phyloP scores from a whole-genome alignment of 495 filamentous ascomycete genomes.

The Amphirosellinia nigrospora region DNA sequence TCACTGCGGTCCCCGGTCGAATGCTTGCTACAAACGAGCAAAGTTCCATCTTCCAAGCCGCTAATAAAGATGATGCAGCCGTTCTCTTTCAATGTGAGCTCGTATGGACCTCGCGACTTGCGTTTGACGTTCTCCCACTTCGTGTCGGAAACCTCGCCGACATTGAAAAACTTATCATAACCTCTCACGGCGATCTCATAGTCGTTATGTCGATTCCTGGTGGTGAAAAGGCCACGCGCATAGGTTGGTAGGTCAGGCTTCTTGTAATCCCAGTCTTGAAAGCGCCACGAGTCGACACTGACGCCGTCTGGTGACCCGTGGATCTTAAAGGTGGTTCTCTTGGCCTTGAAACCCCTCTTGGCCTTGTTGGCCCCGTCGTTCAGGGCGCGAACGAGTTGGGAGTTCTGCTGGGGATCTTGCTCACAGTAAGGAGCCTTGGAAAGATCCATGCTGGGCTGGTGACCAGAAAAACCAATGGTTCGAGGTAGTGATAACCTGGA shows the following conservation, averaged over 20 bases:
- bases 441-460: conserved; percentile 30
- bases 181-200: conserved; percentile 84
- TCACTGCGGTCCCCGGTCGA: conserved; percentile 82
- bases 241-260: conserved; percentile 82
- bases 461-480: background rate
- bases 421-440: conserved; percentile 57
- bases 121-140: conserved; percentile 79
- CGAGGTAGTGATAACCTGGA: background rate
- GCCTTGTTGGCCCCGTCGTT: conserved; percentile 54
- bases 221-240: conserved; percentile 91
- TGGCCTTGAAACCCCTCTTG: conserved; percentile 65
- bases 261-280: conserved; percentile 96
- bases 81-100: conserved; percentile 96
- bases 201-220: conserved; percentile 61
- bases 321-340: conserved; percentile 75
- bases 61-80: conserved; percentile 98
- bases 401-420: conserved; percentile 69
- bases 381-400: conserved; percentile 62
- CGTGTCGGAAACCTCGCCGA: conserved; percentile 76
- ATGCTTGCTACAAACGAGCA: conserved; percentile 97
- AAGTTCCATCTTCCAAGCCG: conserved; percentile 81
- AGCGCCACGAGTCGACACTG: conserved; percentile 86
- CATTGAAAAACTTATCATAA: conserved; percentile 99
- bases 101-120: conserved; percentile 87
- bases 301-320: conserved; percentile 60